A percentile compares a stretch with the other conserved stretches of the same genome.
Evolutionary conservation across 2,329 filamentous ascomycete genomes (phyloP).

Genomic region (Neonectria hederae): DNA sequence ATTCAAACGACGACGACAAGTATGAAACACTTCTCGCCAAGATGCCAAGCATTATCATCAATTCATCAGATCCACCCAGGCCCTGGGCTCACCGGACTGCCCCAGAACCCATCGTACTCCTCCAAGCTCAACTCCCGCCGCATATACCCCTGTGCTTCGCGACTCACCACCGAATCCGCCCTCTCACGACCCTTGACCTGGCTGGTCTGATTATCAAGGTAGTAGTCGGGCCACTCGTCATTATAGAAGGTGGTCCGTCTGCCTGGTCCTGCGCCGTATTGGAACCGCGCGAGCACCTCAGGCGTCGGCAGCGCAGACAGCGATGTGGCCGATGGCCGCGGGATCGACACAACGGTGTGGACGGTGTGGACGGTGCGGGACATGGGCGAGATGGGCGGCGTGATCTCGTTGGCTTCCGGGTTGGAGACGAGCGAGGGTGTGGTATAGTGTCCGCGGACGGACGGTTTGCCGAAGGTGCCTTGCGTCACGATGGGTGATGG

Average conservation of each 20-base stretch:
- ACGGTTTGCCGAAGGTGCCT: background rate
- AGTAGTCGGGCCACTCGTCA: slow-evolving; percentile 46
- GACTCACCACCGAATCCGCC: slow-evolving; percentile 8
- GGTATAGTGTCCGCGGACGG: slow-evolving; percentile 28
- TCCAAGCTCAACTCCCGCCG: slow-evolving; percentile 27
- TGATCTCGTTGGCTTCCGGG: slow-evolving; percentile 30
- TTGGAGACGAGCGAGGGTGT: slow-evolving; percentile 23
- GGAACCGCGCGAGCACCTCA: slow-evolving; percentile 33
- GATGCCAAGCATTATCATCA: background rate
- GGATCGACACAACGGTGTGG: slow-evolving; percentile 14
- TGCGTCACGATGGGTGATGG: slow-evolving; percentile 32
- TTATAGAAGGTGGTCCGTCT: slow-evolving; percentile 34
- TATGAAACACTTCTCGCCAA: background rate
- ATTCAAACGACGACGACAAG: slow-evolving; percentile 18
- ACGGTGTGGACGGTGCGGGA: slow-evolving; percentile 14
- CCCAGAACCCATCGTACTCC: slow-evolving; percentile 33
- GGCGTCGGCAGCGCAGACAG: slow-evolving; percentile 37
- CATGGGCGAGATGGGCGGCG: slow-evolving; percentile 23
- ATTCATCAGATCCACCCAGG: slow-evolving; percentile 38
- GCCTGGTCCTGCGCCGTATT: slow-evolving; percentile 22
- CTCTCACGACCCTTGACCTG: slow-evolving; percentile 11
- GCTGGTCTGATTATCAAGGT: slow-evolving; percentile 36
- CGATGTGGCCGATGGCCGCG: slow-evolving; percentile 27
- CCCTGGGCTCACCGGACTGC: slow-evolving; percentile 34
- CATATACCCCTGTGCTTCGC: slow-evolving; percentile 30